phyloP scores from a whole-genome alignment of 805 yeast genomes.

The Wickerhamiella domercqiae region DNA sequence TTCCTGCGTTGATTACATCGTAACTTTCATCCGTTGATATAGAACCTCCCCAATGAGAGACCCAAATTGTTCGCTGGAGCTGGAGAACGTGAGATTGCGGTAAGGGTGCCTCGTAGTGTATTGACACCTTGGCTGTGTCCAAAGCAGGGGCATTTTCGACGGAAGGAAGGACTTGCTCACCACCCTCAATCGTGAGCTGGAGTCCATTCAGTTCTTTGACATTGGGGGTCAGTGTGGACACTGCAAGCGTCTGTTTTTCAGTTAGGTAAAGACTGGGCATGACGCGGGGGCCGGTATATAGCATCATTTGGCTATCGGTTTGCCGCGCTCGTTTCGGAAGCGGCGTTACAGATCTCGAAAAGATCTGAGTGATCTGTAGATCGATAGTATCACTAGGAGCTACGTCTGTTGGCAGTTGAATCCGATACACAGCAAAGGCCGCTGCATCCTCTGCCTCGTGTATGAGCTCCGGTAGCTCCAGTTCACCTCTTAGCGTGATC shows the following conservation, averaged over 20 bases:
- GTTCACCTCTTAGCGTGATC: slow-evolving; percentile 15
- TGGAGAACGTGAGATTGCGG: slow-evolving; percentile 50
- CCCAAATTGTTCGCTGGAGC: slow-evolving; percentile 66
- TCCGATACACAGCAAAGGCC: slow-evolving; percentile 23
- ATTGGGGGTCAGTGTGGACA: slow-evolving; percentile 31
- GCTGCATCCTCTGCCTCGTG: slow-evolving; percentile 1
- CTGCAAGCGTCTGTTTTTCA: slow-evolving; percentile 27
- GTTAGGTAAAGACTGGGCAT: slow-evolving; percentile 53
- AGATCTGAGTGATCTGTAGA: slow-evolving; percentile 29
- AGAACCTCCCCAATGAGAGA: slow-evolving; percentile 68
- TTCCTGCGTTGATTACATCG: slow-evolving; percentile 64
- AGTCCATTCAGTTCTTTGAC: slow-evolving; percentile 33
- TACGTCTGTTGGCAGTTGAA: slow-evolving; percentile 48
- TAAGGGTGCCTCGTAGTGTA: slow-evolving; percentile 46
- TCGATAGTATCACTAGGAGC: slow-evolving; percentile 42
- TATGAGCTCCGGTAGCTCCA: slow-evolving; percentile 18
- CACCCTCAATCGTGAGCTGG: too few species aligned
- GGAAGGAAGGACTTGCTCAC: too few species aligned
- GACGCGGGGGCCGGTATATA: slow-evolving; percentile 37
- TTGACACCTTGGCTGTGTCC: too few species aligned
- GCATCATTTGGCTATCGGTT: slow-evolving; percentile 44
- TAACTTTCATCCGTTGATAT: slow-evolving; percentile 73
- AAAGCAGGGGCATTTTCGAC: too few species aligned
- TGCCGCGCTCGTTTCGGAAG: slow-evolving; percentile 48
- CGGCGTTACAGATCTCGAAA: slow-evolving; percentile 30